Conservation (phyloP, 208 protist species). For the Leishmania gerbilli region DNA sequence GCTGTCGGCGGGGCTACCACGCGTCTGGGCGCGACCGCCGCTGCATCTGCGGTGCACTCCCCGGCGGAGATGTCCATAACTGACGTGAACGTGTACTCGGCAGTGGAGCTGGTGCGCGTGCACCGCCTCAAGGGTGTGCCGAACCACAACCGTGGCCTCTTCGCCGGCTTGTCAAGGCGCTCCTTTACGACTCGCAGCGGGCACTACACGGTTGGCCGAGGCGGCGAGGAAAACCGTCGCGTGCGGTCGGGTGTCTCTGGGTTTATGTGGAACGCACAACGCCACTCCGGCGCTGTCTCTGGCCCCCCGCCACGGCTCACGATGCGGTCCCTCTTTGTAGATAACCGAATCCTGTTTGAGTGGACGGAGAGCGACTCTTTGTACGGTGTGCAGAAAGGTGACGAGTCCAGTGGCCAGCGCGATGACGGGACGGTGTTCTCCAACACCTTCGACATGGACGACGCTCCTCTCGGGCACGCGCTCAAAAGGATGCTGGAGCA, state of each 20-base stretch:
- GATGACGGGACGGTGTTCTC: not conserved
- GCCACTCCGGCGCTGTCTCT: not conserved
- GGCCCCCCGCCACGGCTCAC: constrained; percentile 5
- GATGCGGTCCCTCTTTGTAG: not conserved
- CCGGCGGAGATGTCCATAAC: not conserved
- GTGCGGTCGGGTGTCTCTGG: constrained; percentile 53
- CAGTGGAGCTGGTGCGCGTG: constrained; percentile 48
- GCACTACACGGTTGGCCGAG: constrained; percentile 35
- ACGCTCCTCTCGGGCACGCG: not conserved
- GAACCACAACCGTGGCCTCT: constrained; percentile 70
- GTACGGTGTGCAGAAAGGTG: not conserved
- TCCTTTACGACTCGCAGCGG: constrained; percentile 50
- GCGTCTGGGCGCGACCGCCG: not conserved
- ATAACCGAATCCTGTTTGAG: constrained; percentile 5
- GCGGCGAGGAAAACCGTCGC: constrained; percentile 12
- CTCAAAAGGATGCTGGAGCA: constrained; percentile 33
- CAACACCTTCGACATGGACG: not conserved
- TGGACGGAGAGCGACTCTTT: not conserved
- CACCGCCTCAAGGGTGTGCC: constrained; percentile 50
- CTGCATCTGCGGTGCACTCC: not conserved
- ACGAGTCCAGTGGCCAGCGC: not conserved
- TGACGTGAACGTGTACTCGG: constrained; percentile 19
- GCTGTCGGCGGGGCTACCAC: not conserved
- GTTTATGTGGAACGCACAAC: constrained; percentile 15
- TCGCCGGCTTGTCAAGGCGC: constrained; percentile 33